A percentile compares a stretch with the other conserved stretches of the same genome.
phyloP scores from a whole-genome alignment of 208 protist genomes.

The Leishmania tarentolae region DNA sequence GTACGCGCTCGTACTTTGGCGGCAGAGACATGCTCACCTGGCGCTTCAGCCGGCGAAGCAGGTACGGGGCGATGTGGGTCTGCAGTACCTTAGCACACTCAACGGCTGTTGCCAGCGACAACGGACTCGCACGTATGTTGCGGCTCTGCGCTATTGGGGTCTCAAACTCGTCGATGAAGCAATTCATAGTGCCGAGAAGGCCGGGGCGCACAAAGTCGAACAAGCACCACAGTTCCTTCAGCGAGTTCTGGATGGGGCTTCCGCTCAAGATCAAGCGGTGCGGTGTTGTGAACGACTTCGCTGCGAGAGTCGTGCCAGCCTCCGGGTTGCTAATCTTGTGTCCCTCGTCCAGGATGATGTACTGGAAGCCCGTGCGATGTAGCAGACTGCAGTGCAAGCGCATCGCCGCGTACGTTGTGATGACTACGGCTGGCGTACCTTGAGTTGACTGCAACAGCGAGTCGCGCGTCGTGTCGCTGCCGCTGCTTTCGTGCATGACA shows the following conservation, averaged over 20 bases:
- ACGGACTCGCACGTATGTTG: conserved; percentile 86
- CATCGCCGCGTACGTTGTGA: conserved; percentile 95
- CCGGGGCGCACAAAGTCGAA: conserved; percentile 99
- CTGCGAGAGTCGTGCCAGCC: conserved; percentile 93
- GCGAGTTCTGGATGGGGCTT: conserved; percentile 98
- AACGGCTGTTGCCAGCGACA: conserved; percentile 94
- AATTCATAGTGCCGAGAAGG: conserved; percentile 86
- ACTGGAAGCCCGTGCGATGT: conserved; percentile 86
- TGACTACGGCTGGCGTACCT: conserved; percentile 75
- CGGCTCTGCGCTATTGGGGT: conserved; percentile 86
- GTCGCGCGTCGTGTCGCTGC: conserved; percentile 39
- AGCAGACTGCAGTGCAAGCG: conserved; percentile 63
- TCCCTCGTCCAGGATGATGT: conserved; percentile 97
- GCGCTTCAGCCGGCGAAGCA: conserved; percentile 96
- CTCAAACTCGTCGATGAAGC: conserved; percentile 85
- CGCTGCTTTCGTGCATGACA: conserved; percentile 86
- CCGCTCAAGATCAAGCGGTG: conserved; percentile 96
- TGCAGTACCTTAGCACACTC: conserved; percentile 94
- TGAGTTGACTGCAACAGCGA: conserved; percentile 53
- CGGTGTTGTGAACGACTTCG: conserved; percentile 94
- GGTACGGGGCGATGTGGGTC: conserved; percentile 94
- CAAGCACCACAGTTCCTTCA: conserved; percentile 99
- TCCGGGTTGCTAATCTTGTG: conserved; percentile 97
- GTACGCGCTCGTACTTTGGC: conserved; percentile 96
- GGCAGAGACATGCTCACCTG: conserved; percentile 94